Conservation (phyloP, 768 basidiomycete genomes). For the Pleurotus sapidus region DNA sequence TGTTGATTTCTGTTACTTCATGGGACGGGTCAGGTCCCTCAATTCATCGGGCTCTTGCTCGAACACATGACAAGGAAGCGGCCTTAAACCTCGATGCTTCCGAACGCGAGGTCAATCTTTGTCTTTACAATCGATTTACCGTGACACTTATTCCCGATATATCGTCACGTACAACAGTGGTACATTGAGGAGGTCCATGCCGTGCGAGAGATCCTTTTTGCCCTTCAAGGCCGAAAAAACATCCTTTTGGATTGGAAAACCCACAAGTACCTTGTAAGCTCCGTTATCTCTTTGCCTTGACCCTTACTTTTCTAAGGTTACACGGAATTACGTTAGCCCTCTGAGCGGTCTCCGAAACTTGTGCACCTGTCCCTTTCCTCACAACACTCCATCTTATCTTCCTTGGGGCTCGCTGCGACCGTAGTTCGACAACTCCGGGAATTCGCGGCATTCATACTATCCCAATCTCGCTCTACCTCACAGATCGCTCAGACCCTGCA, state of each 20-base stretch:
- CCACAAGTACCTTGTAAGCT: constrained; percentile 28
- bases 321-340: constrained; percentile 32
- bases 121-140: not conserved
- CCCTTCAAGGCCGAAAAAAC: constrained; percentile 69
- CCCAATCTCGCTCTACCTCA: constrained; percentile 22
- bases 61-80: constrained; percentile 27
- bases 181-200: constrained; percentile 76
- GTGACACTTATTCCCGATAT: not conserved
- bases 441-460: constrained; percentile 52
- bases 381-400: constrained; percentile 60
- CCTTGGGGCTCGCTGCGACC: constrained; percentile 59
- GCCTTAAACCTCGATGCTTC: constrained; percentile 36
- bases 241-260: constrained; percentile 44
- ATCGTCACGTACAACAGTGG: constrained; percentile 33
- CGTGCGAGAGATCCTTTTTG: constrained; percentile 74
- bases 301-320: not conserved
- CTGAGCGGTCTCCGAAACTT: constrained; percentile 52
- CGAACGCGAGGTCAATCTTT: constrained; percentile 36
- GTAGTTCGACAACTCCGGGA: constrained; percentile 59
- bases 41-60: constrained; percentile 31
- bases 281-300: not conserved
- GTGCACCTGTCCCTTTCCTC: constrained; percentile 66
- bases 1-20: not conserved
- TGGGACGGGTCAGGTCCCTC: constrained; percentile 40
- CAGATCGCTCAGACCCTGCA: constrained; percentile 9